Evolutionary conservation across 441 rosid species (phyloP), one percentile per base, ranked within the genome.

Genomic region (Isatis lusitanica): DNA sequence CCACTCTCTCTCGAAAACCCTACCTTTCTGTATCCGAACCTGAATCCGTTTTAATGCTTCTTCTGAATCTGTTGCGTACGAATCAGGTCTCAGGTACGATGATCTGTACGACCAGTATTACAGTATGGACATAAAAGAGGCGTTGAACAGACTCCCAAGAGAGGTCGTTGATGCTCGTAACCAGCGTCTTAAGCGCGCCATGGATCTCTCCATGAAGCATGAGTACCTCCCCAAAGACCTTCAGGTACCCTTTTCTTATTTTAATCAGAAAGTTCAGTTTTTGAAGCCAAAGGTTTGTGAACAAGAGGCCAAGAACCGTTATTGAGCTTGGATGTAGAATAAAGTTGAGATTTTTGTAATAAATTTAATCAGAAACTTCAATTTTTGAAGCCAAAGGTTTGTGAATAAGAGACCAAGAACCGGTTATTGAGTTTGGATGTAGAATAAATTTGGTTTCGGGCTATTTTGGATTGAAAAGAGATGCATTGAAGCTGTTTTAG

Each of bases 201-300:
- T 91, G 87, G 98, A 93, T 80, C 94, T 93, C 71, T 91, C 96
- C 50, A 84, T 91, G 96, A 93, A 93, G 84, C 97, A 93, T 52
- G 82, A 88, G 78, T 89, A 91, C 75, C 96, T 93, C n/a, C 76
- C 92, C 2, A 78, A 83, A 46, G 79, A 88, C 21, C 85, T 91
- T 59, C 94, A 88, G 98, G 96, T 92, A n/a, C 18, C 3, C 1
- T 12, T 40, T 40, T 40, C 11, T 40, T 11, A 0, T 40, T 12
- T 40, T 3, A 3, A 40, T 40, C 46, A 42, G 8, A 42, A 42
- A 42, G 0, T 42, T 42, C 5, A 6, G 1, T 13, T 42, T 42
- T 42, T 2, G 7, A 42, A 42, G 16, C 47, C 7, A 42, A 21
- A 21, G 24, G 24, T 21, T 21, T 21, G 24, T 21, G 24, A 21